A percentile compares a stretch with the other conserved stretches of the same genome.
These are phyloP conservation scores for Eremothecium gossypii DNA, from an alignment of 1,139 yeast genomes.

Conservation along the genomic window DNA sequence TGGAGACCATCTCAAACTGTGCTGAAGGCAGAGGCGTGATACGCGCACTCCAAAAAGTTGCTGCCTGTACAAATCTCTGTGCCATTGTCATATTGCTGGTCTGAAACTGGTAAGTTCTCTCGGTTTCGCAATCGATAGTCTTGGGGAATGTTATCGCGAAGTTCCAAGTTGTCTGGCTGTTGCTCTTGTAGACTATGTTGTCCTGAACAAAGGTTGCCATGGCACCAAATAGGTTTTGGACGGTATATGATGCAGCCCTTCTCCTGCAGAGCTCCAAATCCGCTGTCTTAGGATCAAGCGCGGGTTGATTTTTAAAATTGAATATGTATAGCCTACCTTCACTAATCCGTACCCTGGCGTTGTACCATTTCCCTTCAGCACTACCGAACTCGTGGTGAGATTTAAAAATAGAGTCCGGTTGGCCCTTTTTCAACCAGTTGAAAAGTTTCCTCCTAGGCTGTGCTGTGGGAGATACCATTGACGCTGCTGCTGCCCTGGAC, in stretches of 20 bases:
- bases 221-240: constrained; percentile 19
- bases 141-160: constrained; percentile 31
- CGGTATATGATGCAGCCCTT: constrained; percentile 12
- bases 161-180: constrained; percentile 25
- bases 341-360: constrained; percentile 15
- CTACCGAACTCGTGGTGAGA: constrained; percentile 5
- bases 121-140: constrained; percentile 27
- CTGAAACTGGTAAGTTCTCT: constrained; percentile 18
- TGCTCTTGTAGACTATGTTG: constrained; percentile 14
- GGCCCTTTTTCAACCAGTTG: constrained; percentile 7
- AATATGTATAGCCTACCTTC: constrained; percentile 25
- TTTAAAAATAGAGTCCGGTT: constrained; percentile 6
- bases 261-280: constrained; percentile 28
- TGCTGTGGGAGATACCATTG: constrained; percentile 1
- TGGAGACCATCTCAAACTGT: constrained; percentile 49
- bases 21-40: constrained; percentile 64
- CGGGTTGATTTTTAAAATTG: constrained; percentile 6
- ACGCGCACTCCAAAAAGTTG: constrained; percentile 88
- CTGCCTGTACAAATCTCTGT: constrained; percentile 59
- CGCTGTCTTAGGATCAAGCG: constrained; percentile 21
- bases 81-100: constrained; percentile 67
- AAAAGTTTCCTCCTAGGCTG: constrained; percentile 5
- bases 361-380: constrained; percentile 12
- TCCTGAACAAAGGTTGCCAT: constrained; percentile 21
- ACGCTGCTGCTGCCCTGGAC: too few relatives aligned